Conservation (phyloP, 345 rosid genomes). For the Dipteronia sinensis region DNA sequence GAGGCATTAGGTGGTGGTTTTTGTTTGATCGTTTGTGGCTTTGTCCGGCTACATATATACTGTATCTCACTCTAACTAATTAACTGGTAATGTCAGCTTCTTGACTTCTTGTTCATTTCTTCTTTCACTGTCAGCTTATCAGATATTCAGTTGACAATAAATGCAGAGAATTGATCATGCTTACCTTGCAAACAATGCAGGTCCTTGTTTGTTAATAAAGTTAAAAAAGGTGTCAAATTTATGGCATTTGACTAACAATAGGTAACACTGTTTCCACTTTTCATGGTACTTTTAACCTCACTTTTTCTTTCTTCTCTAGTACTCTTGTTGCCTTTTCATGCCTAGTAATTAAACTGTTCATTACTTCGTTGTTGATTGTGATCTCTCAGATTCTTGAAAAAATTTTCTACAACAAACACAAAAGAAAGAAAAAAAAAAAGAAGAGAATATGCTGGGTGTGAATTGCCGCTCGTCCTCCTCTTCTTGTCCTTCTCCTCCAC, state of each 20-base stretch:
- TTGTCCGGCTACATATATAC: neutral
- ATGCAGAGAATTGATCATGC: neutral
- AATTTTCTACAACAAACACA: constrained; percentile 3
- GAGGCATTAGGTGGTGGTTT: constrained; percentile 12
- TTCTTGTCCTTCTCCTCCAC: constrained; percentile 41
- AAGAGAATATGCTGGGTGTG: constrained; percentile 41
- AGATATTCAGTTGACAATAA: constrained; percentile 4
- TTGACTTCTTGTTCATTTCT: constrained; percentile 29
- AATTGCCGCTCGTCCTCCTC: constrained; percentile 53
- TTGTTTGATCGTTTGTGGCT: constrained; percentile 23
- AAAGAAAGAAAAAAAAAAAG: neutral
- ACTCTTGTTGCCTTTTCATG: constrained; percentile 12
- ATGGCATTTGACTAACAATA: constrained; percentile 19
- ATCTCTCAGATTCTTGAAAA: constrained; percentile 12
- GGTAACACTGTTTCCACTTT: constrained; percentile 15
- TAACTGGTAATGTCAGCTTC: constrained; percentile 26
- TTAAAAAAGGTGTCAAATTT: constrained; percentile 7
- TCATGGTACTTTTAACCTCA: constrained; percentile 1
- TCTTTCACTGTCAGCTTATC: neutral
- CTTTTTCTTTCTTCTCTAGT: neutral
- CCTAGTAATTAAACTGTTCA: neutral
- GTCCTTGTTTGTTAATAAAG: neutral
- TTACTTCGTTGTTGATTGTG: constrained; percentile 26
- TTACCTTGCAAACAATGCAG: neutral
- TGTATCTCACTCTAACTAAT: neutral